These are phyloP conservation scores for Mollisiaceae sp. DNA, from an alignment of 2,329 filamentous ascomycete species.

Conservation along the genomic window DNA sequence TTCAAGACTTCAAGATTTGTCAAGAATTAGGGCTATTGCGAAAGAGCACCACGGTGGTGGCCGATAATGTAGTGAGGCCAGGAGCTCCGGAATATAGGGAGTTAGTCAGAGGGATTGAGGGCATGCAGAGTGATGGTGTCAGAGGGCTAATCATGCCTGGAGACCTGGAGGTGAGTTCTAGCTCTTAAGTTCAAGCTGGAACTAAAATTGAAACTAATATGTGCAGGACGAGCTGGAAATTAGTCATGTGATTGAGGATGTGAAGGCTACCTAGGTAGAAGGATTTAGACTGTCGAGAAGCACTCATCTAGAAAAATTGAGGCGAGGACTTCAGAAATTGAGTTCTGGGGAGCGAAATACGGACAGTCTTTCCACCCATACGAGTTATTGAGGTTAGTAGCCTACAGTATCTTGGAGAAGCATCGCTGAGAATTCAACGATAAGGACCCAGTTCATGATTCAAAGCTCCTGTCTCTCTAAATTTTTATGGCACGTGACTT, in stretches of 20 bases:
- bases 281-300: background rate
- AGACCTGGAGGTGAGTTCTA: slow-evolving; percentile 20
- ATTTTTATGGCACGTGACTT: no score
- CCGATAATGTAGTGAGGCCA: slow-evolving; percentile 73
- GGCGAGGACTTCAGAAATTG: background rate
- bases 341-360: no score
- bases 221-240: slow-evolving; percentile 25
- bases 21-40: slow-evolving; percentile 69
- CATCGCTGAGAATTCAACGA: no score
- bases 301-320: background rate
- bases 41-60: slow-evolving; percentile 64
- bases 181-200: background rate
- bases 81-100: slow-evolving; percentile 71
- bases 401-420: no score
- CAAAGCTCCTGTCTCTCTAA: no score
- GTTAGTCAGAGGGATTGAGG: slow-evolving; percentile 60
- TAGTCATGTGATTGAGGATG: slow-evolving; percentile 3
- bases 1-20: slow-evolving; percentile 73
- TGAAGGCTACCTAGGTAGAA: background rate
- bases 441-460: no score
- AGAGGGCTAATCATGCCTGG: slow-evolving; percentile 25
- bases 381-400: no score
- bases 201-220: background rate
- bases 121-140: slow-evolving; percentile 39
- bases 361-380: no score